A percentile compares a stretch with the other conserved stretches of the same genome.
Conservation (phyloP, 1,284 basidiomycete species). For the Ceratobasidium theobromae region DNA sequence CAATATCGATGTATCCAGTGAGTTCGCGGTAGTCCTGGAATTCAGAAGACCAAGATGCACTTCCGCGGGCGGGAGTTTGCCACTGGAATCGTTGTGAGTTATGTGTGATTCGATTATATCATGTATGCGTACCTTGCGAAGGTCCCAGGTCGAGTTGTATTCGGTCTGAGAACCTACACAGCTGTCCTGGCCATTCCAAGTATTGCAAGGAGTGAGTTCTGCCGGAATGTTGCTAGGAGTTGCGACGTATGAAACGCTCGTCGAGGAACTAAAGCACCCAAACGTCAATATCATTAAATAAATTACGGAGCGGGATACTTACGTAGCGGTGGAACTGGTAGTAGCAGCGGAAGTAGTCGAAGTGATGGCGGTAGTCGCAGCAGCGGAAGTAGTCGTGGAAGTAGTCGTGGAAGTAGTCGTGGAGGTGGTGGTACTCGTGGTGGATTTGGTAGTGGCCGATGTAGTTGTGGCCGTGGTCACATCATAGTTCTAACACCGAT, state of each 20-base stretch:
- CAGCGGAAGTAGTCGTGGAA: background rate
- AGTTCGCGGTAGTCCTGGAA: conserved; percentile 31
- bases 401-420: background rate
- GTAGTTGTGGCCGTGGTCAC: conserved; percentile 16
- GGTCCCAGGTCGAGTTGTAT: conserved; percentile 14
- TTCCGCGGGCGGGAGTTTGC: conserved; percentile 21
- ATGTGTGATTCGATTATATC: background rate
- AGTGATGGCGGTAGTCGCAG: background rate
- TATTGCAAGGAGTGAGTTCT: conserved; percentile 22
- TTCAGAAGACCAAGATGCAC: conserved; percentile 11
- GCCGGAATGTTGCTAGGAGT: conserved; percentile 15
- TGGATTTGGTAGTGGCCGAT: conserved; percentile 7
- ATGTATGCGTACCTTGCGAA: conserved; percentile 1
- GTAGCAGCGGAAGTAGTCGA: background rate
- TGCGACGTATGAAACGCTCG: conserved; percentile 18
- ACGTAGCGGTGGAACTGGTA: conserved; percentile 9
- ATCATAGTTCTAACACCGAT: conserved; percentile 11
- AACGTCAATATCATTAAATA: background rate
- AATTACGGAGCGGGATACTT: background rate
- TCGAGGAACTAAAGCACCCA: background rate
- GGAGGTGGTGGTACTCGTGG: background rate
- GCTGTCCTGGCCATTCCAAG: conserved; percentile 20
- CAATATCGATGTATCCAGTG: conserved; percentile 27
- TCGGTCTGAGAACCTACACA: conserved; percentile 5
- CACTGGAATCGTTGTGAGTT: background rate